Evolutionary conservation across 768 basidiomycete species (phyloP).

Genomic region (Thelephora aurantiotincta): DNA sequence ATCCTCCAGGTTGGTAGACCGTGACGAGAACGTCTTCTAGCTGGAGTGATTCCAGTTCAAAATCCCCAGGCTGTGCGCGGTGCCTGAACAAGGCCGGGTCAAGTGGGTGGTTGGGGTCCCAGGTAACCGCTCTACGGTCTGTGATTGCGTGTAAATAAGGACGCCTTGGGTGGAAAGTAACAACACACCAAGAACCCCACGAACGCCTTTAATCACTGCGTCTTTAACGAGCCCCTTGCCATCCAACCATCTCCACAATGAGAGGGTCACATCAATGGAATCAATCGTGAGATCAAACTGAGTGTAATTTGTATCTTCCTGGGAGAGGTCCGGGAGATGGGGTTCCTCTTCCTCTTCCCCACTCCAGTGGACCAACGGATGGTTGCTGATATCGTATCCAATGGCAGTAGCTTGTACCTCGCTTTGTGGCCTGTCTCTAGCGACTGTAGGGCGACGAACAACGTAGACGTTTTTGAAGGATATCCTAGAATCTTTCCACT

Average conservation of each 20-base stretch:
- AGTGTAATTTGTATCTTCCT: conserved; percentile 62
- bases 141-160: neutral
- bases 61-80: conserved; percentile 62
- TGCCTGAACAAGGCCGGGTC: conserved; percentile 78
- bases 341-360: conserved; percentile 44
- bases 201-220: conserved; percentile 86
- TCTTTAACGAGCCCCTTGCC: conserved; percentile 88
- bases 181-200: conserved; percentile 73
- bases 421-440: neutral
- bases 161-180: neutral
- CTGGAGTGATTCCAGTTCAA: conserved; percentile 79
- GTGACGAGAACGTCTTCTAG: conserved; percentile 91
- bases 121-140: conserved; percentile 82
- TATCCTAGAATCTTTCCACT: conserved; percentile 91
- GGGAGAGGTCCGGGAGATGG: conserved; percentile 13
- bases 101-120: conserved; percentile 72
- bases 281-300: conserved; percentile 92
- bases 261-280: conserved; percentile 90
- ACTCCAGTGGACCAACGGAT: conserved; percentile 51
- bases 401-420: conserved; percentile 41
- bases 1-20: conserved; percentile 84
- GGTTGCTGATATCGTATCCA: conserved; percentile 66
- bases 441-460: conserved; percentile 50
- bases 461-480: conserved; percentile 96
- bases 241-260: conserved; percentile 84